Conservation (phyloP, 345 rosid genomes). For the Trapa incisa region DNA sequence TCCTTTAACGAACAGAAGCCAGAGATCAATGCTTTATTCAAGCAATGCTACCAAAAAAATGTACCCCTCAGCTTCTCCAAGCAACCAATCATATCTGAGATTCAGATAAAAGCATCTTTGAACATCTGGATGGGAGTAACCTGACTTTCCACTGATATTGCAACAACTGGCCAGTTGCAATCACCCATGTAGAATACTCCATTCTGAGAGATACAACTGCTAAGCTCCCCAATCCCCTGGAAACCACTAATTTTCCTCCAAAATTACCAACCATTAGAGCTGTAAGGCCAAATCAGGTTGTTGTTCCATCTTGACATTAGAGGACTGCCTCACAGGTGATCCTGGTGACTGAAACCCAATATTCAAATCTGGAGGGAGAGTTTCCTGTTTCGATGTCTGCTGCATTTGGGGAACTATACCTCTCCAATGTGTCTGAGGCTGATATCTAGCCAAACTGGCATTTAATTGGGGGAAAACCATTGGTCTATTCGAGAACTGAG, state of each 20-base stretch:
- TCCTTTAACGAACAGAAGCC: background rate
- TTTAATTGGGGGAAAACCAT: conserved; percentile 43
- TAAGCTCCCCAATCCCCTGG: background rate
- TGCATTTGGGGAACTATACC: conserved; percentile 42
- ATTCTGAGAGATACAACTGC: background rate
- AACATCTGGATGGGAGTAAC: background rate
- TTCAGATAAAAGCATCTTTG: background rate
- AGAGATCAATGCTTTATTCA: background rate
- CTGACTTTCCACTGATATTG: background rate
- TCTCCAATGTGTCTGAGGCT: conserved; percentile 49
- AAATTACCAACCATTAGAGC: conserved; percentile 24
- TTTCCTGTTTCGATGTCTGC: conserved; percentile 50
- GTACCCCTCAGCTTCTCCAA: conserved; percentile 2
- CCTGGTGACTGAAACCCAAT: conserved; percentile 78
- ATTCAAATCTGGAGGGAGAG: conserved; percentile 79
- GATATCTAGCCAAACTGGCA: conserved; percentile 50
- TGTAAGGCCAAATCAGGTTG: conserved; percentile 95
- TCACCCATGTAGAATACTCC: background rate
- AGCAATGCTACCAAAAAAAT: background rate
- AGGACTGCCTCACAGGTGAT: conserved; percentile 70
- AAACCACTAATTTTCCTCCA: background rate
- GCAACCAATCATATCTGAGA: conserved; percentile 1
- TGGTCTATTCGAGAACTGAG: conserved; percentile 34
- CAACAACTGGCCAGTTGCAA: background rate
- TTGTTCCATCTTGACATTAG: conserved; percentile 61